Conservation (phyloP, 345 rosid species). For the Pistacia atlantica region DNA sequence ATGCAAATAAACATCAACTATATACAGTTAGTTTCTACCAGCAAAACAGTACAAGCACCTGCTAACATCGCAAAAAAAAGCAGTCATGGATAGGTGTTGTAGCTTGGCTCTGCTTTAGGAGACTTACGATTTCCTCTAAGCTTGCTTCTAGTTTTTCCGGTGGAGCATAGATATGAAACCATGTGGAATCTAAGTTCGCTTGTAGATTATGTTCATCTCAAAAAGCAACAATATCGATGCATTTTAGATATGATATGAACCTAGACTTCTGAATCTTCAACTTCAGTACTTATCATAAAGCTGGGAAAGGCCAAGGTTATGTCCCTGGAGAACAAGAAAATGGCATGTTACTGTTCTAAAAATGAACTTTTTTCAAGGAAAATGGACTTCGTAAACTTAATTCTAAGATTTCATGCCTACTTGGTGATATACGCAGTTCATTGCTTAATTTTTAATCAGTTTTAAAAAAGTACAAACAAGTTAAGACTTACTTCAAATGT, state of each 20-base stretch:
- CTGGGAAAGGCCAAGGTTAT: slow-evolving; percentile 82
- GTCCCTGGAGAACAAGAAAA: slow-evolving; percentile 53
- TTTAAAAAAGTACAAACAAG: neutral
- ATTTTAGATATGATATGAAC: neutral
- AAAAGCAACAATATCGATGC: no score
- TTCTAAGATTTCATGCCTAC: neutral
- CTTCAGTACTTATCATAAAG: slow-evolving; percentile 58
- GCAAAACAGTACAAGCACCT: neutral
- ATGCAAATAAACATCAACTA: neutral
- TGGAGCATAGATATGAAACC: neutral
- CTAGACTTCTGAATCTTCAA: slow-evolving; percentile 57
- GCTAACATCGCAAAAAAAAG: neutral
- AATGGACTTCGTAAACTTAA: neutral
- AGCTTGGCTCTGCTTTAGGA: neutral
- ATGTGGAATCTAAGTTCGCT: neutral
- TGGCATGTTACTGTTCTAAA: neutral
- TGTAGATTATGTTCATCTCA: neutral
- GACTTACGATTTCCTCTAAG: neutral
- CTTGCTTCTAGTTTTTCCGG: neutral
- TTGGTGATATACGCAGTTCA: neutral
- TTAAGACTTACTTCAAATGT: slow-evolving; percentile 63
- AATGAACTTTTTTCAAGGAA: neutral
- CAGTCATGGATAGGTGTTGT: neutral
- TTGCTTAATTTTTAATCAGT: neutral
- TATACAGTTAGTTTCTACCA: neutral